Evolutionary conservation across 371 early-diverging fungal genomes (phyloP), one percentile per base, ranked within the genome.

Genomic region (Capillidium heterosporum): DNA sequence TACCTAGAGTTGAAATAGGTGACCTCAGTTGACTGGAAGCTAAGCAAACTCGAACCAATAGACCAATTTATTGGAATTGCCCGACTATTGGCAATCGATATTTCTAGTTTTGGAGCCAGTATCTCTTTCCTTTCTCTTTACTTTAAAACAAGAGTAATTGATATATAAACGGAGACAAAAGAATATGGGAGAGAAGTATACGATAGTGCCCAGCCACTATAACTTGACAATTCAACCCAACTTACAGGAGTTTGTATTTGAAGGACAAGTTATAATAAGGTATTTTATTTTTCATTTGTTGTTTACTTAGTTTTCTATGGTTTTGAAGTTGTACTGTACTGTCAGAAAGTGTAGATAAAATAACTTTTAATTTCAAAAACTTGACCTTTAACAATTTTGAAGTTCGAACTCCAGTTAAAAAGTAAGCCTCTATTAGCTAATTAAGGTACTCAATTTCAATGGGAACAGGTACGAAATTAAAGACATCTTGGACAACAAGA

Each of bases 161-260:
- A 39, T 39, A 39, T 39, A 39, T 10, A 39, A 39, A 39, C 17
- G 40, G 10, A 39, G 17, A 17, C 7, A 10, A 7, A 39, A 39
- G n/a, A 10, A 10, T 17, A 44, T 44, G 5, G 5, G 21, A 69
- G 90, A 57, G 91, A 91, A 39, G 63, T 69, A 41, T 73, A 65
- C 50, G 74, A 85, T 47, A 71, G 66, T n/a, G 42, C 92, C 92
- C 27, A 58, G 68, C 32, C 84, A 89, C 68, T 91, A 91, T 67
- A 71, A 67, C 56, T 63, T 91, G 17, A 66, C 68, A 41, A 57
- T 91, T 51, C 73, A 67, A 21, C 88, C 91, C 2, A 72, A 87
- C 62, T 60, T 87, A 27, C 71, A 65, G 11, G 64, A 71, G 5
- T 84, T 85, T 67, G 71, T 63, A 27, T 88, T 81, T 60, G 60